Evolutionary conservation across 495 filamentous ascomycete genomes (phyloP), one percentile per base, ranked within the genome.

Genomic region (Penicillium flavigenum): DNA sequence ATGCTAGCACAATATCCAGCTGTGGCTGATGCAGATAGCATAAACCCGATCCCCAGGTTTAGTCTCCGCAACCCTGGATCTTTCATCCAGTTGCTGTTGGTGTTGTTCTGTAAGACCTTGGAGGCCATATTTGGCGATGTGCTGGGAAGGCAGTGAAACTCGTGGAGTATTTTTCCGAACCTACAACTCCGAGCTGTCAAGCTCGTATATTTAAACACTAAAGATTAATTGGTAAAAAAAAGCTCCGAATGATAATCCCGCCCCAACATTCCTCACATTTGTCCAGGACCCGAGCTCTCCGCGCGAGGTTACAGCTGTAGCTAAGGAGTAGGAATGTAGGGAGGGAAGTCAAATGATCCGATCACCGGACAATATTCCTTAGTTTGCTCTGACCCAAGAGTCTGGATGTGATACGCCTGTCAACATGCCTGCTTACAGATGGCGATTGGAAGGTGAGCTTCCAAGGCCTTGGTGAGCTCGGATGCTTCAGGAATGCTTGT

Each of bases 1-100:
- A 67, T 63, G 42, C 66, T 69, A 29, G 64, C 61, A 58, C 63
- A 67, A 32, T 67, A 69, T 36, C 66, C 66, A 6, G 66, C 54
- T 0, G 64, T 67, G 44, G 66, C 66, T 6, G 66, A 67, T 20
- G 66, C 64, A 52, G 64, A 56, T 12, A 69, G 50, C 61, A 69
- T 67, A 42, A 69, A 61, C 31, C 47, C 45, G 50, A 69, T 69
- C 19, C 66, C 66, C 9, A 67, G 46, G 48, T 69, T 69, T 46
- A 69, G 41, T 41, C 51, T 56, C 20, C 66, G 57, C 41, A 69
- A 38, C 5, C 66, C 66, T 38, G 41, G 32, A 52, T 68, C 56
- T 22, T 43, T 58, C 17, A 58, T 29, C 56, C 55, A 54, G 39
- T 52, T 43, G 9, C 53, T 48, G 54, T 47, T 32, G 41, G 58